A percentile compares a stretch with the other conserved stretches of the same genome.
Evolutionary conservation across 1,139 yeast genomes (phyloP).

Genomic region (Spathaspora jeffriesii): DNA sequence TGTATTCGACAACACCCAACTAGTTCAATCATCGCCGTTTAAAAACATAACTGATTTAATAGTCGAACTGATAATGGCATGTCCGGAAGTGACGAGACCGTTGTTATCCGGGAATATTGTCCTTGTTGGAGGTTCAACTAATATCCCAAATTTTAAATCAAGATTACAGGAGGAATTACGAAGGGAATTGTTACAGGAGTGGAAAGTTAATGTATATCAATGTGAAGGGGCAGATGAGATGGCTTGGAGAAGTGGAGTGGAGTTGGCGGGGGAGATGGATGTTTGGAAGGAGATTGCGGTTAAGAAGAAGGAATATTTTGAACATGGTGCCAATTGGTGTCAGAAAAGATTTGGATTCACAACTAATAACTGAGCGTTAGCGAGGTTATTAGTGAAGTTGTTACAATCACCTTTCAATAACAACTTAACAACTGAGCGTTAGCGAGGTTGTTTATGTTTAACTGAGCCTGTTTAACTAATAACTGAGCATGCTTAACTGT

Average conservation of each 20-base stretch:
- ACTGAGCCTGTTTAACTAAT: too few relatives aligned
- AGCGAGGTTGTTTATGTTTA: too few relatives aligned
- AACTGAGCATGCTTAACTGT: too few relatives aligned
- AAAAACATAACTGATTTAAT: conserved; percentile 75
- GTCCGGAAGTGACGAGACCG: conserved; percentile 78
- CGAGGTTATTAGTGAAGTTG: too few relatives aligned
- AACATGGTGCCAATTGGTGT: conserved; percentile 83
- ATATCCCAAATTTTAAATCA: conserved; percentile 64
- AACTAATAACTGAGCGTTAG: too few relatives aligned
- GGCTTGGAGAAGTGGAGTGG: conserved; percentile 45
- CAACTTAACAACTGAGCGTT: too few relatives aligned
- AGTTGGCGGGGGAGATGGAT: conserved; percentile 49
- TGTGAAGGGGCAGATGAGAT: conserved; percentile 26
- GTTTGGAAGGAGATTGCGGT: conserved; percentile 58
- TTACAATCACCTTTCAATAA: too few relatives aligned
- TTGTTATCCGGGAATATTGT: conserved; percentile 78
- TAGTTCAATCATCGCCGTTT: conserved; percentile 57
- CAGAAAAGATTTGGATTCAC: conserved; percentile 74
- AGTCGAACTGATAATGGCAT: conserved; percentile 64
- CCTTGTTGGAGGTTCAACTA: conserved; percentile 81
- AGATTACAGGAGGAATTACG: conserved; percentile 63
- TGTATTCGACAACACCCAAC: conserved; percentile 36
- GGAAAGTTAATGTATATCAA: conserved; percentile 54
- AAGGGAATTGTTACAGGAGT: conserved; percentile 66
- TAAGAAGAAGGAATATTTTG: conserved; percentile 78